Evolutionary conservation across 1,139 yeast genomes (phyloP).

Genomic region (Protomyces arabidopsidicola): DNA sequence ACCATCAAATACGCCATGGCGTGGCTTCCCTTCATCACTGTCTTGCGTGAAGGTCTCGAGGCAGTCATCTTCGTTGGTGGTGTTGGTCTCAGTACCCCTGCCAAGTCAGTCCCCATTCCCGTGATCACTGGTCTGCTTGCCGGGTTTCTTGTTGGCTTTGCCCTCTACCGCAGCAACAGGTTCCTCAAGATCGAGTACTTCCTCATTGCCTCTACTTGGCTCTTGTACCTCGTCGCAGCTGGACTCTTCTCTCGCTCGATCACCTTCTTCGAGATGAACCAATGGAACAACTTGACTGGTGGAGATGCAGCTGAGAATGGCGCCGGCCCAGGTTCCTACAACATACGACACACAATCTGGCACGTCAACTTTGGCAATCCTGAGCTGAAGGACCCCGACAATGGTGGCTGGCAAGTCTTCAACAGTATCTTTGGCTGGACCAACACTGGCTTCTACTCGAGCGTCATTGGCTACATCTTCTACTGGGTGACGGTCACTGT

Average conservation of each 20-base stretch:
- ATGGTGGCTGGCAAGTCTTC: conserved; percentile 88
- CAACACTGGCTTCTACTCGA: conserved; percentile 89
- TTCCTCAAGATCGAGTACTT: conserved; percentile 73
- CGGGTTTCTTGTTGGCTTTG: conserved; percentile 62
- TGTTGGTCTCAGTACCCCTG: conserved; percentile 70
- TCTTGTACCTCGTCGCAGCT: conserved; percentile 79
- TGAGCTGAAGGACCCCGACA: conserved; percentile 46
- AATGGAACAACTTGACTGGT: conserved; percentile 64
- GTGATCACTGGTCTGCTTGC: conserved; percentile 65
- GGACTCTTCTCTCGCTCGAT: conserved; percentile 86
- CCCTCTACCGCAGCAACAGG: conserved; percentile 63
- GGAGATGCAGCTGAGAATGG: conserved; percentile 85
- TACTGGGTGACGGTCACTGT: conserved; percentile 68
- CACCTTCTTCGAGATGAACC: conserved; percentile 80
- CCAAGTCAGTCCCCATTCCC: conserved; percentile 76
- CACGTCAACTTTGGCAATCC: conserved; percentile 97
- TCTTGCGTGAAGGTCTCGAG: conserved; percentile 82
- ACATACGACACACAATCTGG: conserved; percentile 75
- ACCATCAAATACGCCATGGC: conserved; percentile 66
- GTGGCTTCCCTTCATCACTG: conserved; percentile 70
- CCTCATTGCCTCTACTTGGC: conserved; percentile 75
- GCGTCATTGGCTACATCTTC: conserved; percentile 66
- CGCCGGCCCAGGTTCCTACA: conserved; percentile 91
- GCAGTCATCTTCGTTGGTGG: conserved; percentile 87
- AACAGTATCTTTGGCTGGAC: conserved; percentile 96